Evolutionary conservation across 2,329 filamentous ascomycete genomes (phyloP).

Genomic region (Aaosphaeria arxii): DNA sequence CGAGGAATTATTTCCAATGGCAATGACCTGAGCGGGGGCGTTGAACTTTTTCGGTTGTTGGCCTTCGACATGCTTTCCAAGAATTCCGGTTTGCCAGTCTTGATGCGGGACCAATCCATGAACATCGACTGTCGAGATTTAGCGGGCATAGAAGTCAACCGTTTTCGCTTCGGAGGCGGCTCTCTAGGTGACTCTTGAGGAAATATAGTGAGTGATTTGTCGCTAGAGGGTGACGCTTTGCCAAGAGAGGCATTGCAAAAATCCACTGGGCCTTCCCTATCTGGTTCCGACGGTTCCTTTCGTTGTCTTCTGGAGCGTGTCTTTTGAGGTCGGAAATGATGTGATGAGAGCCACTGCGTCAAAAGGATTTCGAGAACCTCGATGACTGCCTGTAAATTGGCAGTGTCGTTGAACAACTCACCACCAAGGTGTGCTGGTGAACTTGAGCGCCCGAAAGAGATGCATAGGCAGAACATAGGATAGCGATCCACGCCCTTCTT

Average conservation of each 20-base stretch:
- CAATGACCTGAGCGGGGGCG: not conserved
- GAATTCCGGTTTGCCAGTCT: constrained; percentile 36
- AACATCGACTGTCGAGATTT: constrained; percentile 17
- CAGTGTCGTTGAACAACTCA: constrained; percentile 18
- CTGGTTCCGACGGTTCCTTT: not conserved
- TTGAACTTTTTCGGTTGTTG: not conserved
- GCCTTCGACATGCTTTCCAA: constrained; percentile 17
- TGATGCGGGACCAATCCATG: constrained; percentile 44
- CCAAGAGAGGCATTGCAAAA: not conserved
- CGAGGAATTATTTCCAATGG: not conserved
- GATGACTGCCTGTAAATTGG: constrained; percentile 52
- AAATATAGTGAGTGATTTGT: no score
- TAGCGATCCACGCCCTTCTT: constrained; percentile 73
- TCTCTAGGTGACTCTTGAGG: not conserved
- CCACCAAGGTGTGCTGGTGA: constrained; percentile 14
- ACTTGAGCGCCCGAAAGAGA: constrained; percentile 42
- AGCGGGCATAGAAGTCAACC: constrained; percentile 2
- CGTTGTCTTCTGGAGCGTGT: not conserved
- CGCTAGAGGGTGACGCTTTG: not conserved
- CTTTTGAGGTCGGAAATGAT: constrained; percentile 62
- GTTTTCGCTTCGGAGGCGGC: constrained; percentile 20
- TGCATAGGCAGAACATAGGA: constrained; percentile 84
- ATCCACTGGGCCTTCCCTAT: not conserved
- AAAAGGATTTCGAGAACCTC: constrained; percentile 68
- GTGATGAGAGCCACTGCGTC: constrained; percentile 70